These are phyloP conservation scores for Botrytis byssoidea DNA, from an alignment of 2,329 filamentous ascomycete species.

Conservation along the genomic window DNA sequence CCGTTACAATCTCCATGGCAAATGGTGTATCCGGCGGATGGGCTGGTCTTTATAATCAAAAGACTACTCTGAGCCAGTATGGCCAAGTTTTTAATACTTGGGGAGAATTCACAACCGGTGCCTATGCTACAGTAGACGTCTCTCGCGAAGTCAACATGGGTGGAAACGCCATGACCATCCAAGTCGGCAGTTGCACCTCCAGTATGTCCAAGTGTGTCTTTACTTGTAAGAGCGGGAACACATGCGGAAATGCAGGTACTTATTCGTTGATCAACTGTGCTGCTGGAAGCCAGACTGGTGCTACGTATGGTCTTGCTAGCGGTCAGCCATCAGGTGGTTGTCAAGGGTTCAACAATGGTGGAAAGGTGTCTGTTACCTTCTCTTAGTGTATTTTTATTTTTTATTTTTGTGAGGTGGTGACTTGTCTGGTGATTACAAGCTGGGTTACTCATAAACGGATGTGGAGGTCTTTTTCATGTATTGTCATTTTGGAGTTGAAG, in stretches of 20 bases:
- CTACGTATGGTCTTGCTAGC: neutral
- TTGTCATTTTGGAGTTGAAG: neutral
- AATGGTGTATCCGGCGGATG: slow-evolving; percentile 22
- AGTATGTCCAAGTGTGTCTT: slow-evolving; percentile 16
- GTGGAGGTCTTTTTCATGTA: neutral
- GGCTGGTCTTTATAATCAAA: slow-evolving; percentile 22
- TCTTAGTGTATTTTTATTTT: neutral
- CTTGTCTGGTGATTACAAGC: neutral
- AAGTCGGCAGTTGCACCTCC: slow-evolving; percentile 13
- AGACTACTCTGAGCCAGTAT: slow-evolving; percentile 15
- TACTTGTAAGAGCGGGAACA: slow-evolving; percentile 10
- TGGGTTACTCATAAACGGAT: neutral
- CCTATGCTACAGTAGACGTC: slow-evolving; percentile 22
- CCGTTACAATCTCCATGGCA: slow-evolving; percentile 20
- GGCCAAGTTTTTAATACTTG: slow-evolving; percentile 25
- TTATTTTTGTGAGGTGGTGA: neutral
- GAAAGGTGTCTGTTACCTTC: slow-evolving; percentile 10
- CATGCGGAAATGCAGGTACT: slow-evolving; percentile 8
- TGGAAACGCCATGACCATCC: slow-evolving; percentile 22
- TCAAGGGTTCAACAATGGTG: slow-evolving; percentile 20
- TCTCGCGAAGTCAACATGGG: slow-evolving; percentile 22
- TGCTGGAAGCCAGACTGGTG: slow-evolving; percentile 16
- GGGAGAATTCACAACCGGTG: slow-evolving; percentile 24
- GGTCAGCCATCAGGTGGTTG: slow-evolving; percentile 20
- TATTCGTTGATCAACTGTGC: slow-evolving; percentile 14